A percentile compares a stretch with the other conserved stretches of the same genome.
phyloP scores from a whole-genome alignment of 345 rosid species.

The Boechera retrofracta region DNA sequence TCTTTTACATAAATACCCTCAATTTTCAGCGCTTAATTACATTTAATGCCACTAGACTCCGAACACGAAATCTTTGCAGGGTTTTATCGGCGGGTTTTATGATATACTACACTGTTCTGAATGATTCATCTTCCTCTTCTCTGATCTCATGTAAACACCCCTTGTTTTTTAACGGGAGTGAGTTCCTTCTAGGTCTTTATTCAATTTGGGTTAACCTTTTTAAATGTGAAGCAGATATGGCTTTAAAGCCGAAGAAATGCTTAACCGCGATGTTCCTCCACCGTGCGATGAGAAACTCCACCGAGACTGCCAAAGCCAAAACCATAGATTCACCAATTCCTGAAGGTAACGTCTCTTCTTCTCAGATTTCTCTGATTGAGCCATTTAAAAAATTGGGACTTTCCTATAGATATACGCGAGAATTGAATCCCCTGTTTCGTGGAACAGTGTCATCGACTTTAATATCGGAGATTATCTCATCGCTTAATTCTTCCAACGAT shows the following conservation, averaged over 20 bases:
- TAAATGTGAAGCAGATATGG: constrained; percentile 25
- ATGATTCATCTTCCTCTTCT: constrained; percentile 13
- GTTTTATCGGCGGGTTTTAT: constrained; percentile 36
- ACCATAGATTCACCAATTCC: constrained; percentile 15
- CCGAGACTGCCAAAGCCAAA: not conserved
- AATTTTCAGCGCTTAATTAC: not conserved
- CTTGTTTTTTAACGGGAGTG: too few relatives aligned
- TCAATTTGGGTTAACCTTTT: not conserved
- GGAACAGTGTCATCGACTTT: constrained; percentile 9
- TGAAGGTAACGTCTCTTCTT: not conserved
- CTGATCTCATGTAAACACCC: not conserved
- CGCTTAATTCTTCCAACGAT: constrained; percentile 13
- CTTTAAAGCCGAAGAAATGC: not conserved
- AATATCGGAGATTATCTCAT: constrained; percentile 15
- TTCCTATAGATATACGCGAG: not conserved
- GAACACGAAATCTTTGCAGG: not conserved
- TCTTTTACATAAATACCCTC: constrained; percentile 7
- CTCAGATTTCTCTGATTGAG: not conserved
- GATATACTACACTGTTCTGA: not conserved
- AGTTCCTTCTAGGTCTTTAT: not conserved
- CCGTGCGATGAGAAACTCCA: constrained; percentile 15
- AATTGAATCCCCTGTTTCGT: not conserved
- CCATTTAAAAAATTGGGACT: not conserved
- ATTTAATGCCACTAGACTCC: not conserved
- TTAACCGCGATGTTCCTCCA: constrained; percentile 10